phyloP scores from a whole-genome alignment of 139 green algal genomes.

The Chlamydomonas sp. region DNA sequence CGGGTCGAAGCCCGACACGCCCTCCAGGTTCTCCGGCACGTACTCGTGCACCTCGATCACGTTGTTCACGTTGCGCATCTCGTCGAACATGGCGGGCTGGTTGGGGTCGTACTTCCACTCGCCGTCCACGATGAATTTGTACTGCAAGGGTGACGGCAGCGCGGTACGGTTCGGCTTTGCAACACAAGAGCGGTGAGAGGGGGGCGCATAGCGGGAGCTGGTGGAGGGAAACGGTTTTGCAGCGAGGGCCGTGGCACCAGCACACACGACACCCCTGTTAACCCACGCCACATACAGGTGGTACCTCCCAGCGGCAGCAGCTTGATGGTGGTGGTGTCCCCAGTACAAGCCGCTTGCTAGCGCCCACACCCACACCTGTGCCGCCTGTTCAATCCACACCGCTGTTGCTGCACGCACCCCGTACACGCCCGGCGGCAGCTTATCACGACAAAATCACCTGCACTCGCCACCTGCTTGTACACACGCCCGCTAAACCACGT shows the following conservation, averaged over 20 bases:
- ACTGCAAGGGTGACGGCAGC: constrained; percentile 65
- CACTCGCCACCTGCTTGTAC: no score
- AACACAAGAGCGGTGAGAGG: neutral
- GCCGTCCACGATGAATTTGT: constrained; percentile 98
- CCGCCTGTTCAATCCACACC: no score
- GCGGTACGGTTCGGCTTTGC: neutral
- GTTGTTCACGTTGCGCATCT: constrained; percentile 99
- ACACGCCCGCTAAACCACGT: no score
- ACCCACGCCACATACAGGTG: no score
- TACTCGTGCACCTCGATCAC: constrained; percentile 98
- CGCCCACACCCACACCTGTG: no score
- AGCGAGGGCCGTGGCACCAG: neutral
- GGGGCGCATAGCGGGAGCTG: no score
- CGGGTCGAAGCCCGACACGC: constrained; percentile 90
- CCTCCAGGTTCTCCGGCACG: constrained; percentile 95
- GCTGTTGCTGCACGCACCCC: no score
- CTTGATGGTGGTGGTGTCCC: no score
- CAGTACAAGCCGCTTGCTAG: no score
- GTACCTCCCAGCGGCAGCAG: no score
- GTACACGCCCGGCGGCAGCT: no score
- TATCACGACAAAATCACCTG: no score
- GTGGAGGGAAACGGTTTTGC: neutral
- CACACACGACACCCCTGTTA: neutral
- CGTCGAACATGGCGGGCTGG: constrained; percentile 95
- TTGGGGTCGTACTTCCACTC: constrained; percentile 97